These are phyloP conservation scores for Camellia sinensis DNA, from an alignment of 148 eudicot species.

Conservation along the genomic window DNA sequence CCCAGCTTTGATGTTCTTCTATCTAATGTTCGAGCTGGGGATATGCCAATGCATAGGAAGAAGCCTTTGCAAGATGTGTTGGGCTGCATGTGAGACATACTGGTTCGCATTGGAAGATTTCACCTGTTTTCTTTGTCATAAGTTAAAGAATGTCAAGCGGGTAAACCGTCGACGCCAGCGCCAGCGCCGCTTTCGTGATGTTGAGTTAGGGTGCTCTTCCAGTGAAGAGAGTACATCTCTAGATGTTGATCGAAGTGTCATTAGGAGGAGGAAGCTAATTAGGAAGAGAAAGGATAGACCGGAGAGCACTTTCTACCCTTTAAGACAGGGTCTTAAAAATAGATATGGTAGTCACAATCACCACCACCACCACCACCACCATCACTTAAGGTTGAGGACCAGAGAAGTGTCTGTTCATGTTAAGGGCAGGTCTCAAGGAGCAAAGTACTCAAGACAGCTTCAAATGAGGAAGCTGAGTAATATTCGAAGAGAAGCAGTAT, in stretches of 20 bases:
- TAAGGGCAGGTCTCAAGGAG: slow-evolving; percentile 20
- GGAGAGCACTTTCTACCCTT: slow-evolving; percentile 9
- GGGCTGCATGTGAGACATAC: slow-evolving; percentile 44
- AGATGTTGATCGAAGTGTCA: slow-evolving; percentile 5
- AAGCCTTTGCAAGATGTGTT: slow-evolving; percentile 43
- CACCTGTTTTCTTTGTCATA: slow-evolving; percentile 43
- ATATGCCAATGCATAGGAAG: slow-evolving; percentile 41
- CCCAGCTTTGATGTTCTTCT: slow-evolving; percentile 39
- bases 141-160: slow-evolving; percentile 32
- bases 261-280: slow-evolving; percentile 22
- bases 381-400: not conserved
- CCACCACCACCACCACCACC: not conserved
- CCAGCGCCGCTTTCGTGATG: slow-evolving; percentile 20
- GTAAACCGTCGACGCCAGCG: slow-evolving; percentile 33
- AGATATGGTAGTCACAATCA: not conserved
- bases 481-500: not conserved
- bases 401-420: slow-evolving; percentile 24
- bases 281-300: slow-evolving; percentile 7
- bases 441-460: slow-evolving; percentile 15
- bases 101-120: slow-evolving; percentile 30
- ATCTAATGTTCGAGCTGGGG: slow-evolving; percentile 39
- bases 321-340: not conserved
- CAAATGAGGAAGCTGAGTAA: slow-evolving; percentile 14
- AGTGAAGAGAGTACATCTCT: not conserved
- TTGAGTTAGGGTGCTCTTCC: slow-evolving; percentile 34